Conservation (phyloP, 495 filamentous ascomycete species). For the Penicillium simplicissimum region DNA sequence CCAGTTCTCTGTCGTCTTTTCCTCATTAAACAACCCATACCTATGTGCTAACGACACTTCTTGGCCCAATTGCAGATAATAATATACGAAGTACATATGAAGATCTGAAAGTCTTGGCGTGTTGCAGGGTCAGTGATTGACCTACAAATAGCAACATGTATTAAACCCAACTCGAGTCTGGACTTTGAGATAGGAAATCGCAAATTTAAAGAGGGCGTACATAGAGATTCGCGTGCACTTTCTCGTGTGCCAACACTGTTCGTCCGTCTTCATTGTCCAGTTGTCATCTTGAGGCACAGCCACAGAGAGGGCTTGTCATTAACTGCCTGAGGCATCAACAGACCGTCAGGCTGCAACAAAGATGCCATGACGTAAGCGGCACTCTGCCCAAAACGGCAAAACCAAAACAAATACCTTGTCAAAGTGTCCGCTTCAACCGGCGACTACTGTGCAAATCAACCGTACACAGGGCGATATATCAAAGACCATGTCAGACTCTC, state of each 20-base stretch:
- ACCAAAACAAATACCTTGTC: slow-evolving; percentile 39
- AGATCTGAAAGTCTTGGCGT: not conserved
- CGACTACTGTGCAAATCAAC: slow-evolving; percentile 1
- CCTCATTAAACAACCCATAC: not conserved
- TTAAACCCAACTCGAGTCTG: not conserved
- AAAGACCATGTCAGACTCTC: not conserved
- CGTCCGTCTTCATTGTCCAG: not conserved
- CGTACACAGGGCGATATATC: not conserved
- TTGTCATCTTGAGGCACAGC: not conserved
- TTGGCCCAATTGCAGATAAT: not conserved
- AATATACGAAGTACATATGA: too few species aligned
- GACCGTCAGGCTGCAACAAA: not conserved
- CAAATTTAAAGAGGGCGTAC: not conserved
- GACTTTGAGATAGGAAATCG: not conserved
- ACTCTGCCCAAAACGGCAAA: slow-evolving; percentile 26
- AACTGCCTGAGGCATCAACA: slow-evolving; percentile 12
- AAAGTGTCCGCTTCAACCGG: not conserved
- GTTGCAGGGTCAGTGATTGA: not conserved
- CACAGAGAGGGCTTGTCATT: not conserved
- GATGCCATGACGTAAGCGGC: slow-evolving; percentile 9
- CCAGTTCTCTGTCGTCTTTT: not conserved
- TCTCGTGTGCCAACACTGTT: not conserved
- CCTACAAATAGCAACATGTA: not conserved
- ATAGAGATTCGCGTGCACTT: not conserved
- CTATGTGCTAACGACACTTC: not conserved